These are phyloP conservation scores for Suillus paluster DNA, from an alignment of 768 basidiomycete genomes.

Conservation along the genomic window DNA sequence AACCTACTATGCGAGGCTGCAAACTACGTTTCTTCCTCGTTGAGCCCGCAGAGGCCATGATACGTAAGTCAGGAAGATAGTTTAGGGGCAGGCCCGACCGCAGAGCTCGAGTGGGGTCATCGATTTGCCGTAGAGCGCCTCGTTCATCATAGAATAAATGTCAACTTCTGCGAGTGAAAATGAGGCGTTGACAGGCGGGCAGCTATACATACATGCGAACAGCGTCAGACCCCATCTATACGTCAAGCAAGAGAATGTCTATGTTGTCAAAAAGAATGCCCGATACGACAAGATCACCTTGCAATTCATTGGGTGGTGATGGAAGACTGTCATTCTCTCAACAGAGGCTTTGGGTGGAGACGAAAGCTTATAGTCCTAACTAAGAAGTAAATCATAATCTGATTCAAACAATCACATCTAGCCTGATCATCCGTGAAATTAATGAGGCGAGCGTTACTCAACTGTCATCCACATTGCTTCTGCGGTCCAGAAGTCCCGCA, in stretches of 20 bases:
- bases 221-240: background rate
- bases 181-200: background rate
- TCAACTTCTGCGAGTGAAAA: too few relatives aligned
- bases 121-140: too few relatives aligned
- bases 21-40: too few relatives aligned
- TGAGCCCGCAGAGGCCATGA: too few relatives aligned
- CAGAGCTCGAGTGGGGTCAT: too few relatives aligned
- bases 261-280: too few relatives aligned
- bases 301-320: background rate
- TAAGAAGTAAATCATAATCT: background rate
- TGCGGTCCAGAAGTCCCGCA: slow-evolving; percentile 57
- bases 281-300: background rate
- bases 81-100: too few relatives aligned
- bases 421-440: background rate
- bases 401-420: background rate
- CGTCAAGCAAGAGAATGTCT: background rate
- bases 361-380: too few relatives aligned
- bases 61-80: too few relatives aligned
- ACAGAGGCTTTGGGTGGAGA: background rate
- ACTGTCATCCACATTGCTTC: background rate
- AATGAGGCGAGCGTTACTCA: background rate
- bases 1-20: too few relatives aligned
- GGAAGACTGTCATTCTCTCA: background rate
- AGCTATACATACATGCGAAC: background rate
- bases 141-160: too few relatives aligned